phyloP scores from a whole-genome alignment of 2,329 filamentous ascomycete species.

The Capronia epimyces region DNA sequence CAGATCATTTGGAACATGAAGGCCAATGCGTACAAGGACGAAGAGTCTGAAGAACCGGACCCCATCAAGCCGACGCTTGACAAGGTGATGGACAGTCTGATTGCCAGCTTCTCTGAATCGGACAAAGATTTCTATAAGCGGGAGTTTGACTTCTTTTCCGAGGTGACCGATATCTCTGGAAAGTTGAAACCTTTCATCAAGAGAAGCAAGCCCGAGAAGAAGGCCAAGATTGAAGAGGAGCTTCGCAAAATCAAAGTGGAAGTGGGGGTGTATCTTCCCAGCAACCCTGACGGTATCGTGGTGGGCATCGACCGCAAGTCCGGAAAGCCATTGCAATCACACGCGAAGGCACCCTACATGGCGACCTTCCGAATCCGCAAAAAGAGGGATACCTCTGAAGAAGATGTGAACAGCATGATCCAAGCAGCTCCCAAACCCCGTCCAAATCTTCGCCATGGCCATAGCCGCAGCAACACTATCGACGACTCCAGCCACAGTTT shows the following conservation, averaged over 20 bases:
- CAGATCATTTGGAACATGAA: constrained; percentile 99
- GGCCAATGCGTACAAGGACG: constrained; percentile 96
- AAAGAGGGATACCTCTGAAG: constrained; percentile 49
- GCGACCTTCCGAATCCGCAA: constrained; percentile 97
- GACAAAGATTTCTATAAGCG: constrained; percentile 86
- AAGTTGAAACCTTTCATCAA: constrained; percentile 94
- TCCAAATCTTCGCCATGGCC: constrained; percentile 23
- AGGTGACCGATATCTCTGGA: constrained; percentile 91
- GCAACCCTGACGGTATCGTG: constrained; percentile 93
- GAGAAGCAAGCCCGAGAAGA: constrained; percentile 89
- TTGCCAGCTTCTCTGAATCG: constrained; percentile 69
- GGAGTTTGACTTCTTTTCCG: constrained; percentile 97
- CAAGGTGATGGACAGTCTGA: constrained; percentile 77
- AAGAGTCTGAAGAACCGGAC: constrained; percentile 84
- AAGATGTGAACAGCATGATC: constrained; percentile 50
- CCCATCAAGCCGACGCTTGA: constrained; percentile 90
- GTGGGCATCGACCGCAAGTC: constrained; percentile 98
- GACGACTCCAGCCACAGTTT: constrained; percentile 20
- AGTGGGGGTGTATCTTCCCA: constrained; percentile 92
- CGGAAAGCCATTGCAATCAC: constrained; percentile 92
- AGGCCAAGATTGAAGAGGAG: constrained; percentile 98
- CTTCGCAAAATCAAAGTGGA: constrained; percentile 95
- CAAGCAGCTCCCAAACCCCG: constrained; percentile 43
- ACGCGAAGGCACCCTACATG: constrained; percentile 98
- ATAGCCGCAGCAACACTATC: constrained; percentile 25